Conservation (phyloP, 2,329 filamentous ascomycete species). For the Monosporascus sp. region DNA sequence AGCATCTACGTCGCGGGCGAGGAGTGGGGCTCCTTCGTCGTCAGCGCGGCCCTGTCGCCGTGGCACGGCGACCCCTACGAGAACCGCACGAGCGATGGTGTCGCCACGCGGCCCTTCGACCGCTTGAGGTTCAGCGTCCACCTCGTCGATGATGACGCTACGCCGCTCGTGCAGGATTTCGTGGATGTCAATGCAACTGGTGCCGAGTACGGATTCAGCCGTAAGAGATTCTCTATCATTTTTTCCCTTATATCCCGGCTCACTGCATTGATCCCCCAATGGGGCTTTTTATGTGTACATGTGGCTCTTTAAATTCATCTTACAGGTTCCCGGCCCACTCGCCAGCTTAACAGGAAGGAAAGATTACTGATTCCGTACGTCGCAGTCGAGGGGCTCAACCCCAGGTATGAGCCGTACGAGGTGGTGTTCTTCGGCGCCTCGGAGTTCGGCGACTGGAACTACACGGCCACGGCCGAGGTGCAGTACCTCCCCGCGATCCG, state of each 20-base stretch:
- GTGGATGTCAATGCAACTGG: slow-evolving; percentile 30
- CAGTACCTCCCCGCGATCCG: slow-evolving; percentile 38
- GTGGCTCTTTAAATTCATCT: too few species aligned
- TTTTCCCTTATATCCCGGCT: too few species aligned
- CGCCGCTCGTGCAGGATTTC: slow-evolving; percentile 27
- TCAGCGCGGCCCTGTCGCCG: slow-evolving; percentile 37
- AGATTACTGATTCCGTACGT: too few species aligned
- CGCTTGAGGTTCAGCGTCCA: slow-evolving; percentile 33
- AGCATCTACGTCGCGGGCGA: slow-evolving; percentile 42
- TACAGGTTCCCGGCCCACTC: too few species aligned
- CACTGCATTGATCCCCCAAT: too few species aligned
- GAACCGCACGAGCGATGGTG: slow-evolving; percentile 14
- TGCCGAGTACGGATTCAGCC: slow-evolving; percentile 32
- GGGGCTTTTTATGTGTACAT: too few species aligned
- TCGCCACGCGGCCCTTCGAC: slow-evolving; percentile 14
- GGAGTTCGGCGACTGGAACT: slow-evolving; percentile 24
- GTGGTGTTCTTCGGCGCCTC: slow-evolving; percentile 33
- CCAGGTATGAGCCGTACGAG: slow-evolving; percentile 32
- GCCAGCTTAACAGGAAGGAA: too few species aligned
- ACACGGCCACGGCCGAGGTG: slow-evolving; percentile 32
- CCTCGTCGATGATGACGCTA: slow-evolving; percentile 20
- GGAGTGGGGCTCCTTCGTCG: slow-evolving; percentile 34
- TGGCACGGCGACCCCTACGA: slow-evolving; percentile 35
- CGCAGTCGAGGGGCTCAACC: slow-evolving; percentile 7
- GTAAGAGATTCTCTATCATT: too few species aligned